Conservation (phyloP, 2,329 filamentous ascomycete species). For the Stachybotrys chlorohalonatus region DNA sequence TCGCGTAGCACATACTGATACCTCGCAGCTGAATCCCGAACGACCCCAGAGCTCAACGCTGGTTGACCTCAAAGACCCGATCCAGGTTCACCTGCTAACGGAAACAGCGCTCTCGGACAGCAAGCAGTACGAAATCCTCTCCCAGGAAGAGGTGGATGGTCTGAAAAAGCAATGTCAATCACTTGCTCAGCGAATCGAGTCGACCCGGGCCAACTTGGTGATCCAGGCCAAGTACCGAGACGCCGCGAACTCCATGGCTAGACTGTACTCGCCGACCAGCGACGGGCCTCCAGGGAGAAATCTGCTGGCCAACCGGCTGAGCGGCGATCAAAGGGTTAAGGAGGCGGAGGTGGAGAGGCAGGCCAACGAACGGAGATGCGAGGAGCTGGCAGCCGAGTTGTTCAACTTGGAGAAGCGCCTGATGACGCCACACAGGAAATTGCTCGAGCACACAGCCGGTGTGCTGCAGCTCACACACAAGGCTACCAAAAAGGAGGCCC, state of each 20-base stretch:
- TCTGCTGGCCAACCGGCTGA: constrained; percentile 41
- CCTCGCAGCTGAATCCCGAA: constrained; percentile 36
- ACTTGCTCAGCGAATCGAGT: constrained; percentile 68
- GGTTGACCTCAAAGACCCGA: constrained; percentile 58
- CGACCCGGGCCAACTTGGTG: constrained; percentile 71
- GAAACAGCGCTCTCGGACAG: constrained; percentile 91
- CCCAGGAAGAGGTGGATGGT: constrained; percentile 83
- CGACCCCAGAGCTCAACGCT: constrained; percentile 46
- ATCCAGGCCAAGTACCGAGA: constrained; percentile 93
- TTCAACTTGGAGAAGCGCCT: constrained; percentile 70
- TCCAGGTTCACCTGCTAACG: constrained; percentile 84
- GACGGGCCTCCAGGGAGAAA: constrained; percentile 38
- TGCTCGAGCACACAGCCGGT: constrained; percentile 86
- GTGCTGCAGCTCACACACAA: constrained; percentile 87
- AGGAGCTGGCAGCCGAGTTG: constrained; percentile 73
- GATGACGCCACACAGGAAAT: constrained; percentile 62
- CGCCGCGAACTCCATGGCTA: constrained; percentile 78
- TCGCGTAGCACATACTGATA: not conserved
- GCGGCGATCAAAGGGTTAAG: constrained; percentile 39
- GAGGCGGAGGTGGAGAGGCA: constrained; percentile 67
- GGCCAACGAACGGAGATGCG: constrained; percentile 70
- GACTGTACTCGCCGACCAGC: constrained; percentile 59
- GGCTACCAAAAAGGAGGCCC: constrained; percentile 58
- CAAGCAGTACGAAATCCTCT: constrained; percentile 73
- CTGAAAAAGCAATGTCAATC: constrained; percentile 79